Percentiles rank a stretch among this genome's conserved stretches.
These are phyloP conservation scores for Cordyceps sp. DNA, from an alignment of 2,329 filamentous ascomycete species.

Conservation along the genomic window DNA sequence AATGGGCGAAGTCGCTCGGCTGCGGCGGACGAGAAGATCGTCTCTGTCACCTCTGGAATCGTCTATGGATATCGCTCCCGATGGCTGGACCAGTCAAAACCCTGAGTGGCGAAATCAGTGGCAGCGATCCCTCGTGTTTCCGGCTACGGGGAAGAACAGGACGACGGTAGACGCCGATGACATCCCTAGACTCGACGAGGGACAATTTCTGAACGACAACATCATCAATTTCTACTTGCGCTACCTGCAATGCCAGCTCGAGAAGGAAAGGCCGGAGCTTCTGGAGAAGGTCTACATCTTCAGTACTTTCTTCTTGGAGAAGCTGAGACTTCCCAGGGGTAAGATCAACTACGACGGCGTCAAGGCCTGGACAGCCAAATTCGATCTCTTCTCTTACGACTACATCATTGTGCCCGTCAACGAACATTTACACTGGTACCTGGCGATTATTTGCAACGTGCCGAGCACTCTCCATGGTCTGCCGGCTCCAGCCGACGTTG, in stretches of 20 bases:
- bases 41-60: slow-evolving; percentile 5
- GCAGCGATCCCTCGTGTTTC: slow-evolving; percentile 45
- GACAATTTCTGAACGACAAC: slow-evolving; percentile 83
- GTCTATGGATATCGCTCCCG: slow-evolving; percentile 2
- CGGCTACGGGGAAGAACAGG: slow-evolving; percentile 37
- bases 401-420: slow-evolving; percentile 90
- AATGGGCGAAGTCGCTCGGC: slow-evolving; percentile 4
- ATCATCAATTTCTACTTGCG: slow-evolving; percentile 78
- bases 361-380: slow-evolving; percentile 69
- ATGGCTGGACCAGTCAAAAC: slow-evolving; percentile 33
- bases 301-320: slow-evolving; percentile 83
- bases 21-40: slow-evolving; percentile 10
- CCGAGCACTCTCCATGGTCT: slow-evolving; percentile 33
- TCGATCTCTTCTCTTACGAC: slow-evolving; percentile 73
- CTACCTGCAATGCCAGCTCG: slow-evolving; percentile 47
- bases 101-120: slow-evolving; percentile 34
- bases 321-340: slow-evolving; percentile 45
- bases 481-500: slow-evolving; percentile 4
- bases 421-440: slow-evolving; percentile 77
- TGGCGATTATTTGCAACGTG: slow-evolving; percentile 88
- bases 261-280: slow-evolving; percentile 34
- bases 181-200: slow-evolving; percentile 63
- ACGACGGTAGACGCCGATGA: slow-evolving; percentile 56
- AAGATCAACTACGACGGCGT: slow-evolving; percentile 74
- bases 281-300: slow-evolving; percentile 65